Conservation (phyloP, 164 flowering plant species). For the Buxus sempervirens region DNA sequence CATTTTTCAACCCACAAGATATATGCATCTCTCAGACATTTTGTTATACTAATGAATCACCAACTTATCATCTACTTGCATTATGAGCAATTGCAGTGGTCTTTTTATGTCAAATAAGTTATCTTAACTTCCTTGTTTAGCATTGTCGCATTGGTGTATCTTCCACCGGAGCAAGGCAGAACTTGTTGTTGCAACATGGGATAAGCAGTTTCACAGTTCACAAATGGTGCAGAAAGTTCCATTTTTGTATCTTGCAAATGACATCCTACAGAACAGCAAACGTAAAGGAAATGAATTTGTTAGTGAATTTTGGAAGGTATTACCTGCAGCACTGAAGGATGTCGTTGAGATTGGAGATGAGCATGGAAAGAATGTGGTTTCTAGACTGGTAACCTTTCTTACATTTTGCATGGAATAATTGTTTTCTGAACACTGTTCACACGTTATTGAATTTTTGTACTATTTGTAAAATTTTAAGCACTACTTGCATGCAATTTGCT, state of each 20-base stretch:
- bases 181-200: conserved; percentile 86
- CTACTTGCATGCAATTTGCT: neutral
- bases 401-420: neutral
- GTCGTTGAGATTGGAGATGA: conserved; percentile 68
- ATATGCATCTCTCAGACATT: too few species aligned
- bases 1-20: too few species aligned
- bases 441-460: neutral
- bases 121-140: conserved; percentile 48
- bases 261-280: conserved; percentile 92
- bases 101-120: conserved; percentile 2
- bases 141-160: conserved; percentile 97
- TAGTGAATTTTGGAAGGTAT: conserved; percentile 89
- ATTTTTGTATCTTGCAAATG: conserved; percentile 92
- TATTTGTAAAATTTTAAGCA: too few species aligned
- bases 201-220: conserved; percentile 69
- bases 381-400: conserved; percentile 68
- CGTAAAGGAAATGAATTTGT: conserved; percentile 96
- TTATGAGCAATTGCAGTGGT: neutral
- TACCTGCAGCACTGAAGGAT: conserved; percentile 82
- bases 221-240: conserved; percentile 65
- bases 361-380: conserved; percentile 63
- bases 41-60: neutral
- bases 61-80: neutral
- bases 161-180: conserved; percentile 87
- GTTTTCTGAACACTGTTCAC: neutral